phyloP scores from a whole-genome alignment of 1,284 basidiomycete genomes.

The Quambalaria eucalypti region DNA sequence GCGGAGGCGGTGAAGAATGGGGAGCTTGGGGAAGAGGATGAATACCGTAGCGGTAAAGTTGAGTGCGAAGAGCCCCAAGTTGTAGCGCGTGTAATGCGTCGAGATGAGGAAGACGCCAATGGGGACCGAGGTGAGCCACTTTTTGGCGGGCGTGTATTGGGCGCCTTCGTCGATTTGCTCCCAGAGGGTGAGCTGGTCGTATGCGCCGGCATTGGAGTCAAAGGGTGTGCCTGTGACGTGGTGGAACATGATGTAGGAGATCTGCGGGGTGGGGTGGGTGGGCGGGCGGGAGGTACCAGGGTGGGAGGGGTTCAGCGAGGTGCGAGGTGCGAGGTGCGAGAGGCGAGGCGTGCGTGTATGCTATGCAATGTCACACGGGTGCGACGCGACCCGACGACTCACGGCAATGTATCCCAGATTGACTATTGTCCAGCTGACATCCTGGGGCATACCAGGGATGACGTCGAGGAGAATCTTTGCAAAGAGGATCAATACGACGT shows the following conservation, averaged over 20 bases:
- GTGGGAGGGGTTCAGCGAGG: no score
- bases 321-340: neutral
- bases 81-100: conserved; percentile 79
- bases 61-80: conserved; percentile 81
- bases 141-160: conserved; percentile 95
- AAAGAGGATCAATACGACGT: conserved; percentile 78
- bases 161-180: conserved; percentile 98
- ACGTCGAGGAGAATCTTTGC: conserved; percentile 91
- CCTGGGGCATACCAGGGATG: conserved; percentile 83
- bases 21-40: conserved; percentile 90
- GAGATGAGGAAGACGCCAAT: conserved; percentile 87
- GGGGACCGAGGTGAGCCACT: conserved; percentile 88
- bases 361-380: no score
- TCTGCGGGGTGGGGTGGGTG: conserved; percentile 50
- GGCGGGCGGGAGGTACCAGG: no score
- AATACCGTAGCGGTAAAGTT: conserved; percentile 77
- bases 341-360: neutral
- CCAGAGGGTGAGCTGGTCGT: conserved; percentile 95
- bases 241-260: conserved; percentile 97
- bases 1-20: conserved; percentile 55
- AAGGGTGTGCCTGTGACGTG: conserved; percentile 96
- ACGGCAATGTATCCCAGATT: conserved; percentile 87
- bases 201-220: conserved; percentile 75
- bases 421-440: conserved; percentile 90
- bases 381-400: conserved; percentile 46